These are phyloP conservation scores for Pyrenophora graminea DNA, from an alignment of 2,329 filamentous ascomycete species.

Conservation along the genomic window DNA sequence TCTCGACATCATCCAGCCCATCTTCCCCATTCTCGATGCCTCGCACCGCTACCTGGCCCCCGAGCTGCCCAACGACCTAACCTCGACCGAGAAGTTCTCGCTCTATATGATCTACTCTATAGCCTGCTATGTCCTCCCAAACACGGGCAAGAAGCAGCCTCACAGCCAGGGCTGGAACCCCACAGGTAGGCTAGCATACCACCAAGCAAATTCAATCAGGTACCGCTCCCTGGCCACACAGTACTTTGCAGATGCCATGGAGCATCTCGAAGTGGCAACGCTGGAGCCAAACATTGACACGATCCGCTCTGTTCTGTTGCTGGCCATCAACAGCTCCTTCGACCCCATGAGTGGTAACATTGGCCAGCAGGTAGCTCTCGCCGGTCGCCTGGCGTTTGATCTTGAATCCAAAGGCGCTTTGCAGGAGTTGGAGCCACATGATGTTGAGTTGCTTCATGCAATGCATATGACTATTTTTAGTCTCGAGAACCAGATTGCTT, in stretches of 20 bases:
- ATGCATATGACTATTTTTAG: conserved; percentile 45
- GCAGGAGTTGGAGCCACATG: conserved; percentile 31
- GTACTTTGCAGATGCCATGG: conserved; percentile 39
- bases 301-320: conserved; percentile 37
- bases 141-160: conserved; percentile 27
- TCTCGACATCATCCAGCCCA: conserved; percentile 33
- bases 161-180: conserved; percentile 27
- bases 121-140: conserved; percentile 39
- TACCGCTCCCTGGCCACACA: conserved; percentile 34
- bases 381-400: conserved; percentile 39
- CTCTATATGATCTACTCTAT: conserved; percentile 46
- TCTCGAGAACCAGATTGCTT: conserved; percentile 43
- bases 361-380: conserved; percentile 44
- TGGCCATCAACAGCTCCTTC: conserved; percentile 44
- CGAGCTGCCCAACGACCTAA: conserved; percentile 30
- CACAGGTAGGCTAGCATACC: conserved; percentile 33
- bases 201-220: conserved; percentile 36
- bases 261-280: conserved; percentile 39
- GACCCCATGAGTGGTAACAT: conserved; percentile 43
- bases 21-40: conserved; percentile 38
- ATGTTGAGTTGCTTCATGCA: conserved; percentile 29
- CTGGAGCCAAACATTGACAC: conserved; percentile 39
- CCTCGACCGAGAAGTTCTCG: conserved; percentile 32
- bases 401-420: conserved; percentile 34
- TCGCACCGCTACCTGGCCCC: conserved; percentile 31